These are phyloP conservation scores for Blakeslea trispora DNA, from an alignment of 371 early-diverging fungal species.

Conservation along the genomic window DNA sequence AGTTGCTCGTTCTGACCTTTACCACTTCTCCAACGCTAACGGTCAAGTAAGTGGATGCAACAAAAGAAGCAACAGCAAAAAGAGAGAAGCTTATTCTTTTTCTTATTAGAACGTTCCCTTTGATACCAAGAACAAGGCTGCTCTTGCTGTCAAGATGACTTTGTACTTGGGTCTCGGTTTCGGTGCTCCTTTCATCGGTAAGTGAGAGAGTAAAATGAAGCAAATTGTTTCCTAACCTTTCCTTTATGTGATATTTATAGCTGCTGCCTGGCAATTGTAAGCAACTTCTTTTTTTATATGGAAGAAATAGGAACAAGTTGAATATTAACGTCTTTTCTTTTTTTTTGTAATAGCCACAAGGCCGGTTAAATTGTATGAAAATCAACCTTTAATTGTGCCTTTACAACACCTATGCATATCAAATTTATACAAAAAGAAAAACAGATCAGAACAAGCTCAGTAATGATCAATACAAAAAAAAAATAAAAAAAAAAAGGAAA, in stretches of 20 bases:
- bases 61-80: neutral
- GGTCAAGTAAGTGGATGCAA: conserved; percentile 34
- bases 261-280: conserved; percentile 52
- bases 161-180: conserved; percentile 59
- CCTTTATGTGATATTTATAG: conserved; percentile 18
- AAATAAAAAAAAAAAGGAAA: neutral
- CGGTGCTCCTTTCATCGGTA: conserved; percentile 60
- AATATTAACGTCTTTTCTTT: conserved; percentile 10
- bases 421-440: no score
- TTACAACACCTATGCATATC: neutral
- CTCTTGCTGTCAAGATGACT: conserved; percentile 55
- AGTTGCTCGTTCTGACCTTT: conserved; percentile 51
- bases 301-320: neutral
- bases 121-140: conserved; percentile 62
- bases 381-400: neutral
- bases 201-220: conserved; percentile 10
- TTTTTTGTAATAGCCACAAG: conserved; percentile 35
- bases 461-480: neutral
- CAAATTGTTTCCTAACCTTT: conserved; percentile 1
- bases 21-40: conserved; percentile 51
- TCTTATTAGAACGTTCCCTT: conserved; percentile 61
- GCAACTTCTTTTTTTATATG: conserved; percentile 7
- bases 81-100: neutral
- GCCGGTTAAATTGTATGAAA: conserved; percentile 33
- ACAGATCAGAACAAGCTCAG: neutral